Evolutionary conservation across 805 yeast species (phyloP).

Genomic region (Starmerella sirachaensis): DNA sequence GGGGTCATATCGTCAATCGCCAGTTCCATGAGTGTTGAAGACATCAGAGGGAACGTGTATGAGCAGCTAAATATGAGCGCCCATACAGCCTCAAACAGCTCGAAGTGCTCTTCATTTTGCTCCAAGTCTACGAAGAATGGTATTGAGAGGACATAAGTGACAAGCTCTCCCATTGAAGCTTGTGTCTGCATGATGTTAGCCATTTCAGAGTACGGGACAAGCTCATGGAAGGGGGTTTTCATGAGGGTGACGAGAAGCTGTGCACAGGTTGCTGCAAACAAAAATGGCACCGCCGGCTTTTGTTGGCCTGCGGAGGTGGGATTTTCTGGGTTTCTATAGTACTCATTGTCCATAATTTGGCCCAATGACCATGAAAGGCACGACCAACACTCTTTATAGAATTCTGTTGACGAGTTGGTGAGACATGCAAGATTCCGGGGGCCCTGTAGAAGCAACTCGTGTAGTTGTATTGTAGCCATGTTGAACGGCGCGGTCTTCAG

Average conservation of each 20-base stretch:
- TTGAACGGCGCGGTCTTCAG: not conserved
- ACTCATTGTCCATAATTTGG: not conserved
- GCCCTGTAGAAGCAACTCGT: not conserved
- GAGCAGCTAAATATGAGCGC: slow-evolving; percentile 1
- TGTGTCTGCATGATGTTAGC: not conserved
- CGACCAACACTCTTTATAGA: not conserved
- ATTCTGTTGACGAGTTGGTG: not conserved
- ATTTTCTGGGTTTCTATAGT: not conserved
- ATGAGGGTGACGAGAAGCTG: not conserved
- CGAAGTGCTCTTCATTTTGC: not conserved
- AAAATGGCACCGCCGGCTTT: not conserved
- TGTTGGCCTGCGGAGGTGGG: not conserved
- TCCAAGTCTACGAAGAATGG: not conserved
- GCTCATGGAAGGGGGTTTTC: not conserved
- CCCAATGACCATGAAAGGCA: not conserved
- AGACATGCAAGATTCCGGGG: not conserved
- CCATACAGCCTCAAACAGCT: slow-evolving; percentile 11
- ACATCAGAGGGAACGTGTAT: slow-evolving; percentile 11
- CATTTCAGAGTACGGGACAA: not conserved
- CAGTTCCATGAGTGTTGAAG: not conserved
- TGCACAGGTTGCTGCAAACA: not conserved
- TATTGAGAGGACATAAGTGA: slow-evolving; percentile 1
- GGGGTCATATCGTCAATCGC: slow-evolving; percentile 2
- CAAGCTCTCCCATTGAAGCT: not conserved
- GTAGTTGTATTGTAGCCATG: not conserved